Evolutionary conservation across 208 protist genomes (phyloP), one percentile per base, ranked within the genome.

Genomic region (Trypanosoma platydactyli): DNA sequence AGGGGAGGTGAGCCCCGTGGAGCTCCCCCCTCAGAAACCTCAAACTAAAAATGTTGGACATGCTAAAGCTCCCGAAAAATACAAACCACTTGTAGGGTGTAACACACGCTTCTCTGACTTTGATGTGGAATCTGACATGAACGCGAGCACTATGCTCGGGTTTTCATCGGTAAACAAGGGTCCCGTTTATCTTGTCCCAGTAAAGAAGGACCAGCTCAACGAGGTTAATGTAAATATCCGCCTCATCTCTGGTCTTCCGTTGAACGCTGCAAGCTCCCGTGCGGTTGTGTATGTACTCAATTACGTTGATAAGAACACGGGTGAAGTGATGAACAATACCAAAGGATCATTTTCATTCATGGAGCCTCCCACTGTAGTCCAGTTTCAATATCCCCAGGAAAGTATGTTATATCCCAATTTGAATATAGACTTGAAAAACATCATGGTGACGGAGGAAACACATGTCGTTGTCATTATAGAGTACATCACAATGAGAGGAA

Each of bases 401-500:
- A 77, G 60, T 64, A 77, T 50, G 44, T 44, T 74, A 3, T 73
- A 81, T 71, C 84, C 81, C 16, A 59, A 67, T 50, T 89, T 91
- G 51, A 38, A 45, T 15, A 68, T 63, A 5, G 66, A 69, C 45
- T 27, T 84, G 27, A 64, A 57, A 12, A 15, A 44, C 5, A 51
- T 62, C 27, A 44, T 55, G 18, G 53, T 65, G 1, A 46, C 50
- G 60, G 69, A 65, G 38, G 13, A 56, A 44, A 81, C 76, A 27
- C 54, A 73, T 53, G 82, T 78, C 1, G 61, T 94, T 20, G 76
- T 83, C 30, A 81, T 94, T 30, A 76, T 89, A 29, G 84, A 94
- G 68, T 94, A 88, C 63, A 64, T 88, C 45, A 83, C 59, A 20
- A 51, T 20, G 7, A 22, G n/a, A 20, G 46, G 75, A 35, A 24